Evolutionary conservation across 495 filamentous ascomycete genomes (phyloP).

Genomic region (Penicillium psychrofluorescens): DNA sequence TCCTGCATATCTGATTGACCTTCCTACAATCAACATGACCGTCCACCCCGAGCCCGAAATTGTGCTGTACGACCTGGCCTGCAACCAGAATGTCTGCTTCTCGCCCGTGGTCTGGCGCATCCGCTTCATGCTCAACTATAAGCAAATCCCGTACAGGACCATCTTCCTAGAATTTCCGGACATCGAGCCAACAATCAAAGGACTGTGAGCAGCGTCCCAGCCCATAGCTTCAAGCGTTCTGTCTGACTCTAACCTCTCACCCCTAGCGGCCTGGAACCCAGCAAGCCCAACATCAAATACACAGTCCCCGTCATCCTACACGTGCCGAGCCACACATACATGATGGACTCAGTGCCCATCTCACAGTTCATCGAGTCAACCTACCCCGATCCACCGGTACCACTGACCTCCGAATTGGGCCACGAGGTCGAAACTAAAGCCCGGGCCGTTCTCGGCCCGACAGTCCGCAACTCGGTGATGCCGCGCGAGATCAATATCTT

Average conservation of each 20-base stretch:
- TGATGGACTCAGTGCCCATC: constrained; percentile 34
- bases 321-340: constrained; percentile 28
- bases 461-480: constrained; percentile 18
- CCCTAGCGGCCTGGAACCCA: constrained; percentile 16
- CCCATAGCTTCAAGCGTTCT: constrained; percentile 3
- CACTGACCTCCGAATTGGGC: constrained; percentile 26
- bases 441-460: constrained; percentile 16
- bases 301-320: constrained; percentile 37
- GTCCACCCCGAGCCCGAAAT: constrained; percentile 24
- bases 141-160: constrained; percentile 28
- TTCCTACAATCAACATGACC: constrained; percentile 12
- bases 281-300: constrained; percentile 22
- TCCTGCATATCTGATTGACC: too few species aligned
- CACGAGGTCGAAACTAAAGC: constrained; percentile 24
- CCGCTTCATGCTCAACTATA: constrained; percentile 38
- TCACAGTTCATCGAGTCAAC: constrained; percentile 32
- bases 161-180: constrained; percentile 38
- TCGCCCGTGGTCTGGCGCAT: constrained; percentile 37
- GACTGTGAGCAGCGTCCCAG: constrained; percentile 19
- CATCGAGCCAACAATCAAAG: constrained; percentile 35
- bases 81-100: constrained; percentile 30
- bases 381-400: constrained; percentile 26
- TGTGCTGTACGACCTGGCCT: constrained; percentile 34
- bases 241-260: neutral
- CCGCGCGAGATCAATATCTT: constrained; percentile 32